phyloP scores from a whole-genome alignment of 169 alveolate genomes.

The Toxoplasma gondii region DNA sequence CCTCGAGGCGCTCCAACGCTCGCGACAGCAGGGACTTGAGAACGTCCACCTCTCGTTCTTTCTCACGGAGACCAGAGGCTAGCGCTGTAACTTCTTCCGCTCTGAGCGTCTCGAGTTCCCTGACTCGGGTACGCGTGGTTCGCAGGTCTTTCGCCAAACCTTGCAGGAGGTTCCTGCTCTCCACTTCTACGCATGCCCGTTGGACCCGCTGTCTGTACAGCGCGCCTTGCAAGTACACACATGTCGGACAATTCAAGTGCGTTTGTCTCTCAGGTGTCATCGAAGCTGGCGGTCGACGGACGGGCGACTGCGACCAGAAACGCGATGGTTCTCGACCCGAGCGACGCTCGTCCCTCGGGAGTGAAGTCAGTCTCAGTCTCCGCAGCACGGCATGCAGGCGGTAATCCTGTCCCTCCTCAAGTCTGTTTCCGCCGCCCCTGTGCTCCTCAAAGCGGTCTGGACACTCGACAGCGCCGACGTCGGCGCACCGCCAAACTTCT shows the following conservation, averaged over 20 bases:
- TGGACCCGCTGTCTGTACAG: conserved; percentile 11
- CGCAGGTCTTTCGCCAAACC: neutral
- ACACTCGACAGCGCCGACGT: neutral
- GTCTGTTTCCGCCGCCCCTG: too few relatives aligned
- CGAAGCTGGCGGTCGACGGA: too few relatives aligned
- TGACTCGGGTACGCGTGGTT: neutral
- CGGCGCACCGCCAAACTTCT: neutral
- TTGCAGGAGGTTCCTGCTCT: conserved; percentile 5
- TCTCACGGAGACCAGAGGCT: neutral
- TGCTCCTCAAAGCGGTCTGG: too few relatives aligned
- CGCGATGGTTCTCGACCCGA: too few relatives aligned
- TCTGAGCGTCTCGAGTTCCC: neutral
- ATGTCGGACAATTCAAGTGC: neutral
- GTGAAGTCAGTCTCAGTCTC: too few relatives aligned
- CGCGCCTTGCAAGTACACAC: neutral
- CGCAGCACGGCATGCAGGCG: too few relatives aligned
- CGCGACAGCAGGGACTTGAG: neutral
- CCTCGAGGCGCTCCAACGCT: neutral
- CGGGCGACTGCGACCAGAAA: too few relatives aligned
- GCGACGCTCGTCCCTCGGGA: too few relatives aligned
- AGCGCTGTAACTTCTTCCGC: neutral
- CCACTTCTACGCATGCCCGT: neutral
- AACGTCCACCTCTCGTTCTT: neutral
- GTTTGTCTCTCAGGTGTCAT: too few relatives aligned
- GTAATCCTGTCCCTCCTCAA: too few relatives aligned